Evolutionary conservation across 169 alveolate species (phyloP).

Genomic region (Plasmodium knowlesi): DNA sequence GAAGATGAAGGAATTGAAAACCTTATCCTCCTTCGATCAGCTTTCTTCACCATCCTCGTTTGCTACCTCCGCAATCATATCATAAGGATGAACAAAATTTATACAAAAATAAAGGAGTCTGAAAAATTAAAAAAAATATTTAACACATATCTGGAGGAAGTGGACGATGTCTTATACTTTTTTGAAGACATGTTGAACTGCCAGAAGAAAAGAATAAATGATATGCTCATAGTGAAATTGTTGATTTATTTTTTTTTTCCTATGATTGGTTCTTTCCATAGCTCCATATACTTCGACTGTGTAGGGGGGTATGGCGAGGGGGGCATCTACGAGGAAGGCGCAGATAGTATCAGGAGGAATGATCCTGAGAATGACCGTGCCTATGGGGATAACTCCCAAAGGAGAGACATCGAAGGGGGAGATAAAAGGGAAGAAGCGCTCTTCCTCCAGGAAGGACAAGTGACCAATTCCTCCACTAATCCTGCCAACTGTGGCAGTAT

Average conservation of each 20-base stretch:
- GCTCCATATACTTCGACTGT: constrained; percentile 31
- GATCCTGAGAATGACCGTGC: too few species aligned
- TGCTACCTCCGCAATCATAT: constrained; percentile 33
- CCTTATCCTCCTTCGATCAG: constrained; percentile 22
- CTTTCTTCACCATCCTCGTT: constrained; percentile 39
- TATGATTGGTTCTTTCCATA: constrained; percentile 41
- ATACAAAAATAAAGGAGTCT: constrained; percentile 45
- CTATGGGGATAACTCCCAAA: too few species aligned
- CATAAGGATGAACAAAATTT: constrained; percentile 49
- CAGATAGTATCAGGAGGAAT: too few species aligned
- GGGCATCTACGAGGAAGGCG: not conserved
- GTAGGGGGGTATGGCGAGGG: not conserved
- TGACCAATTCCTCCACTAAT: not conserved
- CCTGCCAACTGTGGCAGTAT: constrained; percentile 1
- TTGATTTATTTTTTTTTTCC: constrained; percentile 52
- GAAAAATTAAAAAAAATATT: constrained; percentile 32
- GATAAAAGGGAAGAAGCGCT: not conserved
- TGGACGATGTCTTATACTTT: constrained; percentile 58
- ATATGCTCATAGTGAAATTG: constrained; percentile 38
- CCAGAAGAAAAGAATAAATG: constrained; percentile 42
- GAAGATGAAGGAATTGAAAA: constrained; percentile 69
- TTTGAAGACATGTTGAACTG: constrained; percentile 62
- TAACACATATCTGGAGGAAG: constrained; percentile 43
- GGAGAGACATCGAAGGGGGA: not conserved
- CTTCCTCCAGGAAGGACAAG: not conserved